Conservation (phyloP, 108 stramenopile genomes). For the Skeletonema grethae region DNA sequence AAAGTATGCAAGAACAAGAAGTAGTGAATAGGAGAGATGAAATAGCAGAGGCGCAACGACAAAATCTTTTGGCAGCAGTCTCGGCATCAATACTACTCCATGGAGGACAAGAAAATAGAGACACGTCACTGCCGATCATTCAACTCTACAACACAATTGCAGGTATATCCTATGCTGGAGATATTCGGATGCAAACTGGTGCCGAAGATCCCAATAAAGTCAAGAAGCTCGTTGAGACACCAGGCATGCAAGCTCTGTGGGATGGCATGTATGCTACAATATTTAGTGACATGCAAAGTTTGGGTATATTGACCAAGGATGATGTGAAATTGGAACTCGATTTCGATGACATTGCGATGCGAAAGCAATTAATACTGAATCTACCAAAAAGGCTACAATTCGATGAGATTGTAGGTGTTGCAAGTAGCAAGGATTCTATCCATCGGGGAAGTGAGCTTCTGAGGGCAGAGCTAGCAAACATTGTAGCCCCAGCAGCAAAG, state of each 20-base stretch:
- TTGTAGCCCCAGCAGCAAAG: constrained; percentile 74
- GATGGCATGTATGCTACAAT: constrained; percentile 56
- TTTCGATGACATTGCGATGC: constrained; percentile 18
- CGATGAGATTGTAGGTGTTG: constrained; percentile 36
- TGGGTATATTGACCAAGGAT: constrained; percentile 44
- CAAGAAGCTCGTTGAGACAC: constrained; percentile 67
- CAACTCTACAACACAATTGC: constrained; percentile 62
- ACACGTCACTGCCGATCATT: constrained; percentile 16
- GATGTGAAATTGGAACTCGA: constrained; percentile 41
- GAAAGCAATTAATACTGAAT: constrained; percentile 28
- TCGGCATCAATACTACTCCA: constrained; percentile 66
- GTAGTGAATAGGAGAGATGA: constrained; percentile 26
- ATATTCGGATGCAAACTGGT: constrained; percentile 82
- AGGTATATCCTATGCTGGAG: constrained; percentile 77
- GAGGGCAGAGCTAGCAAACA: constrained; percentile 38
- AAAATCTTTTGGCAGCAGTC: constrained; percentile 68
- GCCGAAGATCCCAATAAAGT: constrained; percentile 86
- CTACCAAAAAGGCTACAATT: constrained; percentile 39
- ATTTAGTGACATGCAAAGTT: constrained; percentile 33
- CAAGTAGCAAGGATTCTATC: constrained; percentile 10
- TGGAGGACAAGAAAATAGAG: constrained; percentile 9
- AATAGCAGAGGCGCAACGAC: constrained; percentile 46
- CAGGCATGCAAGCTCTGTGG: constrained; percentile 76
- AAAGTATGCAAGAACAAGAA: constrained; percentile 6
- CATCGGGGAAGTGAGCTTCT: constrained; percentile 16